These are phyloP conservation scores for Tuber magnatum DNA, from an alignment of 495 filamentous ascomycete species.

Conservation along the genomic window DNA sequence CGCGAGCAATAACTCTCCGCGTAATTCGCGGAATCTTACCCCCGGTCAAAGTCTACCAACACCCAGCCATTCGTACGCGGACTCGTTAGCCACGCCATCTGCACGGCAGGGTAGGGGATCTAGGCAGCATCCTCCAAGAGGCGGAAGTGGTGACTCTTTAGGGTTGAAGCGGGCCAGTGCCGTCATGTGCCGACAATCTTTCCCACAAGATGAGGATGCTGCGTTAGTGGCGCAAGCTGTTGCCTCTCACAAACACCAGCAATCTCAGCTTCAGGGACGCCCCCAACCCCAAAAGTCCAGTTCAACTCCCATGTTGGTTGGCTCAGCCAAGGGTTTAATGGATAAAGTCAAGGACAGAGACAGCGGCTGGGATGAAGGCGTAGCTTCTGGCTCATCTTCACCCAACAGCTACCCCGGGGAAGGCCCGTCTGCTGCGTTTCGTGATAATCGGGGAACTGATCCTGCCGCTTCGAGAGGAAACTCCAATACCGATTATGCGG, in stretches of 20 bases:
- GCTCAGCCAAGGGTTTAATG: slow-evolving; percentile 24
- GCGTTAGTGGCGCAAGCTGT: slow-evolving; percentile 26
- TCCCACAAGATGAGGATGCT: slow-evolving; percentile 38
- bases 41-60: slow-evolving; percentile 33
- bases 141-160: slow-evolving; percentile 32
- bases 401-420: slow-evolving; percentile 37
- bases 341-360: slow-evolving; percentile 39
- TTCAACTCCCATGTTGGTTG: slow-evolving; percentile 19
- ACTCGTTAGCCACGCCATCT: slow-evolving; percentile 36
- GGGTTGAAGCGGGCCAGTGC: slow-evolving; percentile 36
- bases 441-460: slow-evolving; percentile 34
- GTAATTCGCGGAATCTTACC: slow-evolving; percentile 40
- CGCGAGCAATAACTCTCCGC: slow-evolving; percentile 33
- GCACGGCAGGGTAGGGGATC: slow-evolving; percentile 22
- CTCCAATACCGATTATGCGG: slow-evolving; percentile 19
- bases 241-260: slow-evolving; percentile 17
- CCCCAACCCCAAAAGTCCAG: slow-evolving; percentile 25
- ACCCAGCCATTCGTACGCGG: slow-evolving; percentile 31
- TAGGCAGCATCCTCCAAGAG: slow-evolving; percentile 30
- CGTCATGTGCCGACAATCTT: slow-evolving; percentile 26
- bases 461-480: slow-evolving; percentile 33
- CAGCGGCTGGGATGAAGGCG: slow-evolving; percentile 39
- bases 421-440: slow-evolving; percentile 35
- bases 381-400: slow-evolving; percentile 38
- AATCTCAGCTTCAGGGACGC: slow-evolving; percentile 17